phyloP scores from a whole-genome alignment of 2,329 filamentous ascomycete genomes.

The Fusarium verticillioides region DNA sequence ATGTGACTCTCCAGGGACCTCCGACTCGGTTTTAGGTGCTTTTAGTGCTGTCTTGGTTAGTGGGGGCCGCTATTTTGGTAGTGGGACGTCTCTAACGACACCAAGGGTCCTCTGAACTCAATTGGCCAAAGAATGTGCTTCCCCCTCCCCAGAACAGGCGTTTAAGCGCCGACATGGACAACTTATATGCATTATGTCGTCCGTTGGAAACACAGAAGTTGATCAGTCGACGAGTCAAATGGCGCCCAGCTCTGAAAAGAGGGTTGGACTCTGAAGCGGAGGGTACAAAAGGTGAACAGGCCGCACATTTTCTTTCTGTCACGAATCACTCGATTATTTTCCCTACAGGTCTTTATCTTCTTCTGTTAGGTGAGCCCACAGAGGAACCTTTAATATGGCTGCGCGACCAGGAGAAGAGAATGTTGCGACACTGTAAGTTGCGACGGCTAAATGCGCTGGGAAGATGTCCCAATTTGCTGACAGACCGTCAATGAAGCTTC shows the following conservation, averaged over 20 bases:
- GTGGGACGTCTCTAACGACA: conserved; percentile 41
- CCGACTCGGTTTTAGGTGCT: neutral
- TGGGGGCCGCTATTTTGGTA: conserved; percentile 41
- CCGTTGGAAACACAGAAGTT: conserved; percentile 37
- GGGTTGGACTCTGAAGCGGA: conserved; percentile 2
- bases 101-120: conserved; percentile 38
- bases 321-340: conserved; percentile 17
- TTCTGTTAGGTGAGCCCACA: neutral
- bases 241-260: conserved; percentile 16
- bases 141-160: conserved; percentile 40
- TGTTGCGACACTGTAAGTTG: conserved; percentile 62
- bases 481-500: conserved; percentile 63
- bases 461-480: conserved; percentile 7
- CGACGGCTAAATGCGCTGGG: neutral
- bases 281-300: conserved; percentile 43
- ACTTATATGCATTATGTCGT: conserved; percentile 43
- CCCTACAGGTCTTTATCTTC: neutral
- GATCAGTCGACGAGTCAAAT: conserved; percentile 41
- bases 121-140: conserved; percentile 41
- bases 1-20: conserved; percentile 20
- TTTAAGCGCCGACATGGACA: conserved; percentile 48
- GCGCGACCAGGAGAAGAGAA: conserved; percentile 61
- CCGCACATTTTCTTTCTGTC: conserved; percentile 25
- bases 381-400: conserved; percentile 53
- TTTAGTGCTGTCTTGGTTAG: conserved; percentile 12